Evolutionary conservation across 208 protist genomes (phyloP).

Genomic region (Leishmania arabica): DNA sequence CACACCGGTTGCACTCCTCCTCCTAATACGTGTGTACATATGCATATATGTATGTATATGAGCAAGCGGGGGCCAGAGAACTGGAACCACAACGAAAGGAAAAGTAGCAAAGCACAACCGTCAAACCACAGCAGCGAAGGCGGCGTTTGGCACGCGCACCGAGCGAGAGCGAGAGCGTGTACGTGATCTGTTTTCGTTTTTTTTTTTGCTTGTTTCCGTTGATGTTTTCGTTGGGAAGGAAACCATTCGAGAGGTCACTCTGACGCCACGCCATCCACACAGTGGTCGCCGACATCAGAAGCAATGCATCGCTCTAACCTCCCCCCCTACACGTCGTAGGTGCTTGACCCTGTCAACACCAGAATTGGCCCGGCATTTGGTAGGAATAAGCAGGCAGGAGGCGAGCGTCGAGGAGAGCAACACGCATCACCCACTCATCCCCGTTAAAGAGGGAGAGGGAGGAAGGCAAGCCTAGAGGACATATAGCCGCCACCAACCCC

Average conservation of each 20-base stretch:
- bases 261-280: not conserved
- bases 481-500: too few species aligned
- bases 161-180: too few species aligned
- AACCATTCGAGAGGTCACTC: not conserved
- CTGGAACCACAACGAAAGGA: not conserved
- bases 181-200: too few species aligned
- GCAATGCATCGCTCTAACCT: not conserved
- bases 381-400: not conserved
- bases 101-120: not conserved
- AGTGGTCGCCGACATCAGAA: not conserved
- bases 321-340: not conserved
- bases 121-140: not conserved
- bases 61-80: not conserved
- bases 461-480: too few species aligned
- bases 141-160: not conserved
- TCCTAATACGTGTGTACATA: not conserved
- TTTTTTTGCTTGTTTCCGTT: too few species aligned
- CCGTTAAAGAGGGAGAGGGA: too few species aligned
- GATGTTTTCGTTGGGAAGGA: not conserved
- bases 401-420: too few species aligned
- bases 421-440: too few species aligned
- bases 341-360: not conserved
- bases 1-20: not conserved
- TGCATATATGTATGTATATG: too few species aligned
- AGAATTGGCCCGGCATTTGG: not conserved